Evolutionary conservation across 1,284 basidiomycete species (phyloP).

Genomic region (Chalciporus sp.): DNA sequence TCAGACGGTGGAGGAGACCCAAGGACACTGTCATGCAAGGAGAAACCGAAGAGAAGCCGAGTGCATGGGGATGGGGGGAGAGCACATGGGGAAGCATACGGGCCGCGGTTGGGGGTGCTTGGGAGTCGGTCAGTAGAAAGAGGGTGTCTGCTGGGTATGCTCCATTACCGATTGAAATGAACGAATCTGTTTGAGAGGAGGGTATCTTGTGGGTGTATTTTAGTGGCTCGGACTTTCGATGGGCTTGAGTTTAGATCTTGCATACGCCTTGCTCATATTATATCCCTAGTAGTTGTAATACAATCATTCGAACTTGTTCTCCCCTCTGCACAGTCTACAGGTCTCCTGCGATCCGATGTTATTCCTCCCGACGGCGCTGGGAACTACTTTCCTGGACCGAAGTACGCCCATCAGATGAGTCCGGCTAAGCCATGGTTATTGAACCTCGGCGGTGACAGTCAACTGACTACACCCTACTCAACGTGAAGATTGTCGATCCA

Average conservation of each 20-base stretch:
- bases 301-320: no score
- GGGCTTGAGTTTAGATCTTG: not conserved
- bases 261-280: no score
- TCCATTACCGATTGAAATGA: constrained; percentile 73
- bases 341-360: no score
- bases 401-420: not conserved
- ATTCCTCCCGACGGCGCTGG: not conserved
- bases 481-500: not conserved
- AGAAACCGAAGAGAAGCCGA: constrained; percentile 43
- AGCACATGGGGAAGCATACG: constrained; percentile 48
- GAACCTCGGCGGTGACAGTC: not conserved
- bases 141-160: constrained; percentile 56
- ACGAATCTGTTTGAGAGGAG: constrained; percentile 33
- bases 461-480: not conserved
- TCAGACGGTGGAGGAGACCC: constrained; percentile 87
- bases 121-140: constrained; percentile 47
- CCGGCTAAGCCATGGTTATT: no score
- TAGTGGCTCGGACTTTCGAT: not conserved
- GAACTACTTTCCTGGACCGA: not conserved
- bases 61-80: constrained; percentile 7
- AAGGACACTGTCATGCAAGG: constrained; percentile 68
- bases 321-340: no score
- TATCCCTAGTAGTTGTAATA: no score
- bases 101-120: constrained; percentile 38
- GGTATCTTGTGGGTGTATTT: not conserved